Conservation (phyloP, 495 filamentous ascomycete genomes). For the Xylaria longipes region DNA sequence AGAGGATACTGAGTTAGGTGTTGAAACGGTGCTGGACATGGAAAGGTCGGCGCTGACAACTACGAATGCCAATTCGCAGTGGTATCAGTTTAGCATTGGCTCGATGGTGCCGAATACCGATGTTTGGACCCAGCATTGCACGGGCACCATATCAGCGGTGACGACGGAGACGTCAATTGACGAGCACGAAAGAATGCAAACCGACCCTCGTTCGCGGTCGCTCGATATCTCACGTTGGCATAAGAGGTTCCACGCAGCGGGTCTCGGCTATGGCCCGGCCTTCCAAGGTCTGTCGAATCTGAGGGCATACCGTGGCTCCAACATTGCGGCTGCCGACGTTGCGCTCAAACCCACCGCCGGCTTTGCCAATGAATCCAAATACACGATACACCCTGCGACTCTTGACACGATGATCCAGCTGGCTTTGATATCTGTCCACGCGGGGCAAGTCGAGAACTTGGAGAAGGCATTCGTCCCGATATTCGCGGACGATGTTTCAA, state of each 20-base stretch:
- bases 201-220: background rate
- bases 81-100: conserved; percentile 30
- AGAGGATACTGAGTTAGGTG: conserved; percentile 40
- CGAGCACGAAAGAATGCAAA: background rate
- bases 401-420: conserved; percentile 34
- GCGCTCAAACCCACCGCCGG: conserved; percentile 35
- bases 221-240: conserved; percentile 26
- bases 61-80: background rate
- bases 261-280: conserved; percentile 30
- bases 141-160: conserved; percentile 33
- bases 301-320: conserved; percentile 19
- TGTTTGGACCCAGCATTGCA: conserved; percentile 33
- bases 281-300: conserved; percentile 31
- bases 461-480: conserved; percentile 10
- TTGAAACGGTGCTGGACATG: conserved; percentile 26
- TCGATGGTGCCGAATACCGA: conserved; percentile 14
- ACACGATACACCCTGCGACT: conserved; percentile 48
- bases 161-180: background rate
- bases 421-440: background rate
- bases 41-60: conserved; percentile 5
- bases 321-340: conserved; percentile 13
- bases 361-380: conserved; percentile 39
- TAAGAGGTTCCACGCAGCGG: conserved; percentile 24
- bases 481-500: background rate
- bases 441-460: background rate